A percentile compares a stretch with the other conserved stretches of the same genome.
phyloP scores from a whole-genome alignment of 202 grass and related monocot genomes.

The Digitaria exilis region DNA sequence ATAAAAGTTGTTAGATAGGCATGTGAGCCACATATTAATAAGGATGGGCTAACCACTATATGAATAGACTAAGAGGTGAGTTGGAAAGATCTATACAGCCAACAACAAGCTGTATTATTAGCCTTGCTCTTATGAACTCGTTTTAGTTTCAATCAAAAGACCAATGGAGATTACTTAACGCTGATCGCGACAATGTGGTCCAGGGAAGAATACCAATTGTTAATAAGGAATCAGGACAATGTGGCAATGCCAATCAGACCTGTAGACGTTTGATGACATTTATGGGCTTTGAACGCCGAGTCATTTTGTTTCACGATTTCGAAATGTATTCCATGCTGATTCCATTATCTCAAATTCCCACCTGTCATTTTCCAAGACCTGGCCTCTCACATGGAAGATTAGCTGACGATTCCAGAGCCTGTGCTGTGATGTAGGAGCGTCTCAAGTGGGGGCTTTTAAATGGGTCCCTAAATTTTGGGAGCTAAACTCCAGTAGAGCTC shows the following conservation, averaged over 20 bases:
- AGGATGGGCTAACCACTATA: too few species aligned
- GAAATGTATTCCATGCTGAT: neutral
- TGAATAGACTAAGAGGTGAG: too few species aligned
- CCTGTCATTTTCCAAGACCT: neutral
- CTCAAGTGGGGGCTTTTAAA: too few species aligned
- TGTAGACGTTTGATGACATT: neutral
- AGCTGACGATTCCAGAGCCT: neutral
- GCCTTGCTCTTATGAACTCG: slow-evolving; percentile 16
- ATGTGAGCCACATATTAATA: too few species aligned
- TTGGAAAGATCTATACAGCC: too few species aligned
- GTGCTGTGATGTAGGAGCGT: neutral
- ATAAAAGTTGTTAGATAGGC: too few species aligned
- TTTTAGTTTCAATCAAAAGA: slow-evolving; percentile 4
- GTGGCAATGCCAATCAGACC: neutral
- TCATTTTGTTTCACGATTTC: neutral
- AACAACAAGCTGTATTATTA: too few species aligned
- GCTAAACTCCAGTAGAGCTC: too few species aligned
- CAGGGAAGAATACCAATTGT: neutral
- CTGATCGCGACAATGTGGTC: neutral
- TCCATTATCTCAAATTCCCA: neutral
- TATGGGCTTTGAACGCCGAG: neutral
- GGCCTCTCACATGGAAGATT: neutral
- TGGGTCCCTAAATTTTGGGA: too few species aligned
- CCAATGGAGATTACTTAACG: neutral
- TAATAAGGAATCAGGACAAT: neutral